Evolutionary conservation across 2,329 filamentous ascomycete species (phyloP).

Genomic region (Elsinoe ampelina): DNA sequence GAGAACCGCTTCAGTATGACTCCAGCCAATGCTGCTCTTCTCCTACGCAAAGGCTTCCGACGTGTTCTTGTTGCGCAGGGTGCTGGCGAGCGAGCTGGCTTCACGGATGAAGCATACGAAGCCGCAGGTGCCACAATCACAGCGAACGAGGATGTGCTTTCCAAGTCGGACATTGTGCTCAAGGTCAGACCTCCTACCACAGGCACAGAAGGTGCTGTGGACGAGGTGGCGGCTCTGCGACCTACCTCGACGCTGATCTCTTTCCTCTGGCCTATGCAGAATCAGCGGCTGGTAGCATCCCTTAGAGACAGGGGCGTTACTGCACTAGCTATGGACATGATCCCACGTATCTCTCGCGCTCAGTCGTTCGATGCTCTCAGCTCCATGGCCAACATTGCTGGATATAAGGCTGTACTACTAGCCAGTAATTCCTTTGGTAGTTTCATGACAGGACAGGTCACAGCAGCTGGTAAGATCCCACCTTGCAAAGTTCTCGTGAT

Average conservation of each 20-base stretch:
- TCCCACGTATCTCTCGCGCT: conserved; percentile 79
- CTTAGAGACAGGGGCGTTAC: conserved; percentile 64
- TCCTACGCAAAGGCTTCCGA: conserved; percentile 78
- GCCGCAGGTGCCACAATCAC: conserved; percentile 70
- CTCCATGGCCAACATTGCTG: conserved; percentile 90
- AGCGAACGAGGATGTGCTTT: conserved; percentile 61
- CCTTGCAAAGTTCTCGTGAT: conserved; percentile 86
- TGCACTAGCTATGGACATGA: conserved; percentile 84
- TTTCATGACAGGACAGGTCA: conserved; percentile 82
- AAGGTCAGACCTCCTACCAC: conserved; percentile 68
- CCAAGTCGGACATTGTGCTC: conserved; percentile 65
- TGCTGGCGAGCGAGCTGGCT: conserved; percentile 68
- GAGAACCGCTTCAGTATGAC: conserved; percentile 80
- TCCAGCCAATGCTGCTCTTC: conserved; percentile 68
- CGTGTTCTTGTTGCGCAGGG: conserved; percentile 70
- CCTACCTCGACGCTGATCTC: conserved; percentile 45
- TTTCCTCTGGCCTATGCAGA: conserved; percentile 71
- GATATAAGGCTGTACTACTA: conserved; percentile 85
- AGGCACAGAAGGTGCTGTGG: conserved; percentile 25
- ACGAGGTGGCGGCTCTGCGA: background rate
- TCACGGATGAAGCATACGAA: conserved; percentile 67
- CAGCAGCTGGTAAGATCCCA: conserved; percentile 81
- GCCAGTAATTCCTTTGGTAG: conserved; percentile 83
- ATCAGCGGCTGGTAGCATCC: conserved; percentile 63
- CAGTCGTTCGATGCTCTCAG: conserved; percentile 80